Evolutionary conservation across 2,329 filamentous ascomycete species (phyloP).

Genomic region (Pestalotiopsis sp.): DNA sequence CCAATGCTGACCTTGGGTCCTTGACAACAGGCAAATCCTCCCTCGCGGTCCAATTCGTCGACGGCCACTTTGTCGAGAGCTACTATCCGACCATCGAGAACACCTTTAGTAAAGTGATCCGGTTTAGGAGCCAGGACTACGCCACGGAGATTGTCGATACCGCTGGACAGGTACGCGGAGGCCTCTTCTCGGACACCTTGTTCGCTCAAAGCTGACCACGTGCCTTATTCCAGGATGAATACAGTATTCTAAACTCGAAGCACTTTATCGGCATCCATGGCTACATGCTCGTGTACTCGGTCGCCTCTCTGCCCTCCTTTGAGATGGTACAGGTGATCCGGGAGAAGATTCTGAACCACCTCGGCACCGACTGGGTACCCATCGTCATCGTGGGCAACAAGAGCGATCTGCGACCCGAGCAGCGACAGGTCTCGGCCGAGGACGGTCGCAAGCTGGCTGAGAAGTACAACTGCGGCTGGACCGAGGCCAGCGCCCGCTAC

Average conservation of each 20-base stretch:
- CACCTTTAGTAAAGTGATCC: slow-evolving; percentile 95
- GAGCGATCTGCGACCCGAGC: slow-evolving; percentile 87
- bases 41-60: slow-evolving; percentile 93
- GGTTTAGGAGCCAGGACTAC: slow-evolving; percentile 89
- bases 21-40: slow-evolving; percentile 83
- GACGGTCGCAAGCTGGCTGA: slow-evolving; percentile 83
- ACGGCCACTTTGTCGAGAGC: slow-evolving; percentile 96
- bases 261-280: slow-evolving; percentile 99
- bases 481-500: slow-evolving; percentile 90
- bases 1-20: slow-evolving; percentile 5
- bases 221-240: slow-evolving; percentile 73
- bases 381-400: slow-evolving; percentile 97
- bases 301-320: slow-evolving; percentile 88
- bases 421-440: slow-evolving; percentile 84
- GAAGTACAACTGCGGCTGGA: slow-evolving; percentile 90
- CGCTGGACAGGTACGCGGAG: slow-evolving; percentile 74
- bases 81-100: slow-evolving; percentile 99
- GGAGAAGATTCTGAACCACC: slow-evolving; percentile 95
- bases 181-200: neutral
- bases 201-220: slow-evolving; percentile 12
- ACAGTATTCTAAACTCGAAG: slow-evolving; percentile 97
- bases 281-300: slow-evolving; percentile 98
- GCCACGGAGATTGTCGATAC: slow-evolving; percentile 98
- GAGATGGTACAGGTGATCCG: slow-evolving; percentile 97
- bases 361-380: slow-evolving; percentile 89